phyloP scores from a whole-genome alignment of 1,284 basidiomycete genomes.

The Fomes fomentarius region DNA sequence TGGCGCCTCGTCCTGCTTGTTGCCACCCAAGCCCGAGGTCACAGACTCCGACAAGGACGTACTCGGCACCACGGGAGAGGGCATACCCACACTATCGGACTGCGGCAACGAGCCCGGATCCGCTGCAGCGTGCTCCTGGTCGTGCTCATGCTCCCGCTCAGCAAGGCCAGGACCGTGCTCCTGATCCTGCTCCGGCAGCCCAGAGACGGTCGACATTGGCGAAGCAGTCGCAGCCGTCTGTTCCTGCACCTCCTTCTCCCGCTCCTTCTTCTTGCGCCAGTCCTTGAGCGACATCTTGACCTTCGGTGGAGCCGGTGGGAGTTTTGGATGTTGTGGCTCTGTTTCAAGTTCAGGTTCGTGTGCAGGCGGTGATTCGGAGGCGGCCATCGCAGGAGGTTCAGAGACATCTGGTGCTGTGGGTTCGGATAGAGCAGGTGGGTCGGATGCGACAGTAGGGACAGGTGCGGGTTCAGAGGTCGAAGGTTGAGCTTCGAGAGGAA shows the following conservation, averaged over 20 bases:
- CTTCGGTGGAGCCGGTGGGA: constrained; percentile 32
- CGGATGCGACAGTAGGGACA: too few species aligned
- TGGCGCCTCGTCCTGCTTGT: too few species aligned
- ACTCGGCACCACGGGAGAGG: too few species aligned
- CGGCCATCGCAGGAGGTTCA: not conserved
- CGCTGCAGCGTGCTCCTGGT: not conserved
- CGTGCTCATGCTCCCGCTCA: not conserved
- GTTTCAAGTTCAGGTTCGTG: not conserved
- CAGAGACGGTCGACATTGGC: constrained; percentile 5
- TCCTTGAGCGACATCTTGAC: constrained; percentile 42
- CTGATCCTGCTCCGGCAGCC: not conserved
- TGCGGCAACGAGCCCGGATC: not conserved
- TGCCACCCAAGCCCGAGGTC: too few species aligned
- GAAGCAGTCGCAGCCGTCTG: constrained; percentile 10
- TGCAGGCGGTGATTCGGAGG: too few species aligned
- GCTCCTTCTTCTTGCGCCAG: constrained; percentile 41
- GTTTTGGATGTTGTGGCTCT: constrained; percentile 10
- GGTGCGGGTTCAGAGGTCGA: too few species aligned
- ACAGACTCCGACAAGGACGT: too few species aligned
- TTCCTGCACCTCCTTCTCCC: constrained; percentile 31
- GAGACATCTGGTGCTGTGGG: too few species aligned
- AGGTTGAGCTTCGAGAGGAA: too few species aligned
- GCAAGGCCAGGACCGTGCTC: not conserved
- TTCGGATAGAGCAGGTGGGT: too few species aligned
- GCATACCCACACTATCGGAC: not conserved